Percentiles rank a stretch among this genome's conserved stretches.
Evolutionary conservation across 805 yeast genomes (phyloP).

Genomic region (Starmerella davenportii): DNA sequence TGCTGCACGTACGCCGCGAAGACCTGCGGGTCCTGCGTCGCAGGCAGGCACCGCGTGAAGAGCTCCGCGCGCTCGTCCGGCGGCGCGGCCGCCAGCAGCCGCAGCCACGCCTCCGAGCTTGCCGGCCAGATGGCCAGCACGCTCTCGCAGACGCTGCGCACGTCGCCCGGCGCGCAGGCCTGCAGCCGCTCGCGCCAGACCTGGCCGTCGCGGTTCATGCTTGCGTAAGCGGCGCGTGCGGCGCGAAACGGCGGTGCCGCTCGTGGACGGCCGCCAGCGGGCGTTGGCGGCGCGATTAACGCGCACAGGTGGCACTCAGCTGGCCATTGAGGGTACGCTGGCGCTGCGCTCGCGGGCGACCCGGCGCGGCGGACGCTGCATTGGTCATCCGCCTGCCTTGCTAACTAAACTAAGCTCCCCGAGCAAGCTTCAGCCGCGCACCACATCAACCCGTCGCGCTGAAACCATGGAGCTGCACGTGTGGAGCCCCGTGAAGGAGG

Average conservation of each 20-base stretch:
- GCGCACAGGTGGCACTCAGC: too few relatives aligned
- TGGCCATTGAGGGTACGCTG: too few relatives aligned
- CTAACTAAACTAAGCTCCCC: too few relatives aligned
- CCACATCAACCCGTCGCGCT: too few relatives aligned
- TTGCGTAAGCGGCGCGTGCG: too few relatives aligned
- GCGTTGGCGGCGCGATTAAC: too few relatives aligned
- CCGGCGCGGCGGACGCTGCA: too few relatives aligned
- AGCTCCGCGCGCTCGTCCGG: constrained; percentile 33
- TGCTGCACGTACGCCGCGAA: constrained; percentile 67
- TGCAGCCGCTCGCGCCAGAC: constrained; percentile 4
- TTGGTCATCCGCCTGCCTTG: too few relatives aligned
- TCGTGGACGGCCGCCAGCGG: too few relatives aligned
- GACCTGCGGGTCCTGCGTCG: constrained; percentile 43
- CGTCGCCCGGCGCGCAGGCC: background rate
- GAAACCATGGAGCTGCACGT: constrained; percentile 21
- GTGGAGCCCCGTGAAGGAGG: constrained; percentile 18
- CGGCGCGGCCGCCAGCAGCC: constrained; percentile 4
- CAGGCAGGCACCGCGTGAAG: constrained; percentile 43
- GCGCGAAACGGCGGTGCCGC: too few relatives aligned
- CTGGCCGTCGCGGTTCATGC: constrained; percentile 2
- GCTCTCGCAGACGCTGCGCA: constrained; percentile 23
- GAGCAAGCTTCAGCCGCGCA: too few relatives aligned
- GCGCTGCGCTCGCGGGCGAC: too few relatives aligned
- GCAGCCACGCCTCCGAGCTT: constrained; percentile 57
- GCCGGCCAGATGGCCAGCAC: constrained; percentile 49